Conservation (phyloP, 2,329 filamentous ascomycete species). For the Boeremia lycopersici region DNA sequence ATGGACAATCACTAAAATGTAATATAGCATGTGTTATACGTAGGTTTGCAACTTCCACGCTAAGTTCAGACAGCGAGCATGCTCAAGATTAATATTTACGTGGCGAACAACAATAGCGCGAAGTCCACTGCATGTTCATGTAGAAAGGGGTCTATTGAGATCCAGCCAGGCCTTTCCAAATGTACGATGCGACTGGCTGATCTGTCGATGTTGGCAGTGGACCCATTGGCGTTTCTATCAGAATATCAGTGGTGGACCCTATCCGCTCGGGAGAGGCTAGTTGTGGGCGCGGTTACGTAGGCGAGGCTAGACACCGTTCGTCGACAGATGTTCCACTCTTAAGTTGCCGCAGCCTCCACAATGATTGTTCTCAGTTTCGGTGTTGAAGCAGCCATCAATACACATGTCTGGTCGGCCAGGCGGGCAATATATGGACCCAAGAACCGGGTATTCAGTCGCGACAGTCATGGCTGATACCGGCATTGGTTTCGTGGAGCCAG, state of each 20-base stretch:
- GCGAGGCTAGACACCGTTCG: neutral
- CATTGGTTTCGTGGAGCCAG: neutral
- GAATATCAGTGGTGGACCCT: neutral
- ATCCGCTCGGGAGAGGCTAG: neutral
- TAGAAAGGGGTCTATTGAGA: neutral
- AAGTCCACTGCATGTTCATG: too few relatives aligned
- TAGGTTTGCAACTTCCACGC: too few relatives aligned
- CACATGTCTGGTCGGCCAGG: neutral
- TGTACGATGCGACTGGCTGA: neutral
- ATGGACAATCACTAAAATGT: too few relatives aligned
- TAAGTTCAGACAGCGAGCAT: too few relatives aligned
- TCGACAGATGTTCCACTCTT: slow-evolving; percentile 1
- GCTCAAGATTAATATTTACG: too few relatives aligned
- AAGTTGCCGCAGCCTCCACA: slow-evolving; percentile 8
- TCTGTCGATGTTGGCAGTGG: neutral
- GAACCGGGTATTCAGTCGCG: neutral
- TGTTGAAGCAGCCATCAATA: slow-evolving; percentile 5
- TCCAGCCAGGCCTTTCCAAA: slow-evolving; percentile 3
- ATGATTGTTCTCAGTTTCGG: slow-evolving; percentile 1
- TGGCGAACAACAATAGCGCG: neutral
- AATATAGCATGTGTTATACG: too few relatives aligned
- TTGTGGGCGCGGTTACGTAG: neutral
- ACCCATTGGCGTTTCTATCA: neutral
- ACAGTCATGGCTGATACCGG: neutral
- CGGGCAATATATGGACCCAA: neutral